A percentile compares a stretch with the other conserved stretches of the same genome.
Conservation (phyloP, 768 basidiomycete genomes). For the Sporobolomyces roseus region DNA sequence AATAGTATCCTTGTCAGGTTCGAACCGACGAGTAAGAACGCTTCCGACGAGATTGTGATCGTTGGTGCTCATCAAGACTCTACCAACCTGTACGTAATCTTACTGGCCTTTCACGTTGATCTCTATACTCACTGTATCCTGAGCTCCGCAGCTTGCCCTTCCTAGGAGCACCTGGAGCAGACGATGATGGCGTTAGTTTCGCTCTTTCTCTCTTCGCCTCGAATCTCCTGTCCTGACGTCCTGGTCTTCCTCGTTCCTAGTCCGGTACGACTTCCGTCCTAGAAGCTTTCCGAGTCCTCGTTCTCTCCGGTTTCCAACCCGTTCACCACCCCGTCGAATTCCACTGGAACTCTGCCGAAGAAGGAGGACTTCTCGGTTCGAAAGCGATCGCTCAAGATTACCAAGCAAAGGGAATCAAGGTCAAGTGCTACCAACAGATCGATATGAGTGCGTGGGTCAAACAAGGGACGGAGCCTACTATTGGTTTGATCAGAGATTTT, state of each 20-base stretch:
- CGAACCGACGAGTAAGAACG: constrained; percentile 41
- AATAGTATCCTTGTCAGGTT: constrained; percentile 50
- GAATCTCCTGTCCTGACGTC: not conserved
- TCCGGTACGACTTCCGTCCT: constrained; percentile 49
- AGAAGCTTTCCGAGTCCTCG: constrained; percentile 49
- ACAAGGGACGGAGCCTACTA: constrained; percentile 43
- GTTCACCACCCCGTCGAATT: constrained; percentile 50
- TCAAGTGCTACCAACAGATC: constrained; percentile 31
- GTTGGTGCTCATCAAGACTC: constrained; percentile 45
- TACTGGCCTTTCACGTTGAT: too few species aligned
- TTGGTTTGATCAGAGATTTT: constrained; percentile 46
- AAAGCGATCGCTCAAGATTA: constrained; percentile 39
- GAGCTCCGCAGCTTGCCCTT: constrained; percentile 46
- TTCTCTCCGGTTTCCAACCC: constrained; percentile 48
- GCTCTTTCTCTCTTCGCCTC: too few species aligned
- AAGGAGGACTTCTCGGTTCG: constrained; percentile 50
- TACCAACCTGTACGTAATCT: constrained; percentile 49
- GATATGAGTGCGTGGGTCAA: constrained; percentile 51
- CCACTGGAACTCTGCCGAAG: constrained; percentile 53
- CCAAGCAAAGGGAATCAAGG: constrained; percentile 10
- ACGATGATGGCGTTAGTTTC: constrained; percentile 49
- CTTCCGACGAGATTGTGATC: constrained; percentile 27
- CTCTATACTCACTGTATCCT: too few species aligned
- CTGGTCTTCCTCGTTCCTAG: not conserved
- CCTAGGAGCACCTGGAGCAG: constrained; percentile 51